A percentile compares a stretch with the other conserved stretches of the same genome.
phyloP scores from a whole-genome alignment of 176 grass and related monocot genomes.

The Alloteropsis semialata region DNA sequence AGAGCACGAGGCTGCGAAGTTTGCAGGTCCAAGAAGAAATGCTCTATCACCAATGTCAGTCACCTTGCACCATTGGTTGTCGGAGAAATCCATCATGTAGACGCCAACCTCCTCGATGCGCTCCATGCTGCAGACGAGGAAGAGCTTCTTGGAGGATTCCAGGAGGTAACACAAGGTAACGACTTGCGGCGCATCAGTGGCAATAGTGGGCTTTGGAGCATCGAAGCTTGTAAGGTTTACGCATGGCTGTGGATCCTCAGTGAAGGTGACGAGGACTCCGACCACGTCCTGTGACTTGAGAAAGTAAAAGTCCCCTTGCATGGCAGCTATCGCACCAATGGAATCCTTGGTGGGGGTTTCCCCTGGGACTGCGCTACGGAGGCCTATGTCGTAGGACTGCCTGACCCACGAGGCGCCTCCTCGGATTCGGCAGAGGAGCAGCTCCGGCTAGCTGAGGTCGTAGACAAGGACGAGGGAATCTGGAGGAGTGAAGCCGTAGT shows the following conservation, averaged over 20 bases:
- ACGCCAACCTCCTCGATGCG: not conserved
- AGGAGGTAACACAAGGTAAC: not conserved
- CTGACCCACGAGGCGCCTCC: not conserved
- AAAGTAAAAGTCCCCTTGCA: too few species aligned
- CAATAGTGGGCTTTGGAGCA: not conserved
- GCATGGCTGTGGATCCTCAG: not conserved
- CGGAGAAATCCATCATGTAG: not conserved
- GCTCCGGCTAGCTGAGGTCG: not conserved
- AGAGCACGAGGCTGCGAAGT: not conserved
- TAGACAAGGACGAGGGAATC: not conserved
- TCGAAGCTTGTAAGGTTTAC: not conserved
- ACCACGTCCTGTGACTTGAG: not conserved
- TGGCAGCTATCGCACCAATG: too few species aligned
- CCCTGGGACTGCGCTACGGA: not conserved
- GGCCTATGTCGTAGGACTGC: not conserved
- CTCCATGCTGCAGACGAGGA: not conserved
- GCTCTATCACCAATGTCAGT: not conserved
- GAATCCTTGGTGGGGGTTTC: too few species aligned
- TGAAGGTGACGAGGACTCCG: not conserved
- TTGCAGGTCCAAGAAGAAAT: not conserved
- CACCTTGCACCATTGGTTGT: not conserved
- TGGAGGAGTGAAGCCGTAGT: not conserved
- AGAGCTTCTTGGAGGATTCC: not conserved
- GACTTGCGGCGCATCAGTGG: too few species aligned
- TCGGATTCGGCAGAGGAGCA: not conserved